Evolutionary conservation across 345 rosid species (phyloP), one percentile per base, ranked within the genome.

Genomic region (Lepidium africanum): DNA sequence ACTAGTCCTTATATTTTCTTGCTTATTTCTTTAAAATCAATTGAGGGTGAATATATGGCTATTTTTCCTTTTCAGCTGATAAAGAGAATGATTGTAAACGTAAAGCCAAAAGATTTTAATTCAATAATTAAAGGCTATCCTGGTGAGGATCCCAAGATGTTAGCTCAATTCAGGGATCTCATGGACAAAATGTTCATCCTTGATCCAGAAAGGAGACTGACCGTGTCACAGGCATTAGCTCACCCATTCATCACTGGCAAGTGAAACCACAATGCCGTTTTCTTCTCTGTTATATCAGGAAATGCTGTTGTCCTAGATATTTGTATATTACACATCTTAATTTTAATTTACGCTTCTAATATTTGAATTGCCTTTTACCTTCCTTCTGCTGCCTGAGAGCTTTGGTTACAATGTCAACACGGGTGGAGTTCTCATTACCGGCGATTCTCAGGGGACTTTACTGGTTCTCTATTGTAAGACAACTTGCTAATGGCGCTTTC

Each of bases 241-340:
- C 99, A 95, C 84, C 96, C 98, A 72, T 95, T 89, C 89, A 89
- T 95, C 96, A 89, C 92, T 81, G 97, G 99, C 99, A 95, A 95
- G 97, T 95, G 99, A 95, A 74, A 84, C 80, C 59, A 73, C 73
- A 88, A 84, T 85, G 86, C 81, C 80, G 93, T 66, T 83, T 80
- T 80, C 47, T 45, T 59, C 10, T 51, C 65, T 55, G 61, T 58
- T 87, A 85, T 81, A 88, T 85, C 83, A 82, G 81, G 87, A 86
- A 82, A 77, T 77, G 88, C 81, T 78, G 91, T 85, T 91, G 85
- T 74, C 27, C 82, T 84, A 74, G 85, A 84, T 84, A 78, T 79
- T 72, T 80, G 83, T 82, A 74, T 76, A 79, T 81, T 87, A 71
- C 81, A 53, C 46, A 79, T 77, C 77, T 81, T 83, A 83, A 83